These are phyloP conservation scores for Eucalyptus tenuipes DNA, from an alignment of 345 rosid genomes.

Conservation along the genomic window DNA sequence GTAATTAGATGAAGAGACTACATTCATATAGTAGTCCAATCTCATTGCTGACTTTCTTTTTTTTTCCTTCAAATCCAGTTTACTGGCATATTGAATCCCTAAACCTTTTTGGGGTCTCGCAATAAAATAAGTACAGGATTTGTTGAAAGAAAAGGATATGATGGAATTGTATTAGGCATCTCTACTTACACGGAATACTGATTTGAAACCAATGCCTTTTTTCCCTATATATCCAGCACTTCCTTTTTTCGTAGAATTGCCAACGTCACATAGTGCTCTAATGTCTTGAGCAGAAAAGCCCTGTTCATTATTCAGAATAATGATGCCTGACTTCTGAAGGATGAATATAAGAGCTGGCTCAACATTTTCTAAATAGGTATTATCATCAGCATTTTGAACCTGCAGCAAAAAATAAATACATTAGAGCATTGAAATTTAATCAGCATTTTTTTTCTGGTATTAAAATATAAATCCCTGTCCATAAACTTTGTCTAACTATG, in stretches of 20 bases:
- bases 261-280: slow-evolving; percentile 92
- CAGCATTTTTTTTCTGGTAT: neutral
- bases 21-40: neutral
- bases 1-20: neutral
- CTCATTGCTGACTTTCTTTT: neutral
- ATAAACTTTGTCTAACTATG: neutral
- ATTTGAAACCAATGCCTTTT: slow-evolving; percentile 98
- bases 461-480: neutral
- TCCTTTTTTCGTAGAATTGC: slow-evolving; percentile 86
- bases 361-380: slow-evolving; percentile 48
- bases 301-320: slow-evolving; percentile 72
- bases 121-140: neutral
- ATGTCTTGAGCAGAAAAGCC: slow-evolving; percentile 84
- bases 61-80: neutral
- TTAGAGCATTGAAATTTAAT: neutral
- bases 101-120: neutral
- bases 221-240: slow-evolving; percentile 79
- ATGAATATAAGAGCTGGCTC: slow-evolving; percentile 83
- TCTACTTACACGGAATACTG: slow-evolving; percentile 82
- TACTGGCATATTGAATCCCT: neutral
- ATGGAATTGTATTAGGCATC: neutral
- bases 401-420: slow-evolving; percentile 27
- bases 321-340: slow-evolving; percentile 61
- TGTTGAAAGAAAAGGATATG: neutral
- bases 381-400: slow-evolving; percentile 99